Conservation (phyloP, 805 yeast species). For the Ogataea angusta region DNA sequence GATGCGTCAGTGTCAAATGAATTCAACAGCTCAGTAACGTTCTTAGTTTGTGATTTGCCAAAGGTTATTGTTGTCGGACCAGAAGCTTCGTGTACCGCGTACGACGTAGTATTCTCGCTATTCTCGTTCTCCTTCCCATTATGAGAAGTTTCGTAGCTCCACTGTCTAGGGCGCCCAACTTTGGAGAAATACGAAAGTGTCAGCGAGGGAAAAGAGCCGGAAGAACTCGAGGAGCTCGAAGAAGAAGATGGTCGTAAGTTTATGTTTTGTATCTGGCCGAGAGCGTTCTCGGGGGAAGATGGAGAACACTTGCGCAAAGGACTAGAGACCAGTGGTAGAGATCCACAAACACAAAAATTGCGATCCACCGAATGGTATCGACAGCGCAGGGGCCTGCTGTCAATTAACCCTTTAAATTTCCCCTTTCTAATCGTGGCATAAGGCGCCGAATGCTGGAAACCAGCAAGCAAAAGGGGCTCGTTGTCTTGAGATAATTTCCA, state of each 20-base stretch:
- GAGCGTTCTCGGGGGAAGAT: not conserved
- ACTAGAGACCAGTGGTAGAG: slow-evolving; percentile 21
- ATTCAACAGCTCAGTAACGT: slow-evolving; percentile 1
- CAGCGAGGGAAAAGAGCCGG: slow-evolving; percentile 17
- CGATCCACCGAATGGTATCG: slow-evolving; percentile 18
- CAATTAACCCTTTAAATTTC: slow-evolving; percentile 20
- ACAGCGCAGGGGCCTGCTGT: slow-evolving; percentile 20
- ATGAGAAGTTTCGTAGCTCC: not conserved
- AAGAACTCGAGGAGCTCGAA: slow-evolving; percentile 14
- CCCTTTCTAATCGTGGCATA: slow-evolving; percentile 18
- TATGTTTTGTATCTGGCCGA: not conserved
- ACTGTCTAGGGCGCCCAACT: slow-evolving; percentile 11
- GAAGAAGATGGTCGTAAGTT: slow-evolving; percentile 5
- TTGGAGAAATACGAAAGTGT: slow-evolving; percentile 19
- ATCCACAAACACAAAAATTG: slow-evolving; percentile 18
- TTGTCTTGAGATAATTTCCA: slow-evolving; percentile 4
- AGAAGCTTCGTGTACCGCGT: not conserved
- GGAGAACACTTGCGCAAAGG: slow-evolving; percentile 15
- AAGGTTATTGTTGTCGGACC: not conserved
- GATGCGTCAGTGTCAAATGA: slow-evolving; percentile 5
- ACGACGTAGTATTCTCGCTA: not conserved
- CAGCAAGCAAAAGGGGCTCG: not conserved
- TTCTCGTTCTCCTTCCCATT: not conserved
- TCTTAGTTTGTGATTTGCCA: not conserved
- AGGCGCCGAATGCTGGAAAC: slow-evolving; percentile 4